phyloP scores from a whole-genome alignment of 139 green algal genomes.

The Auxenochlorella pyrenoidosa region DNA sequence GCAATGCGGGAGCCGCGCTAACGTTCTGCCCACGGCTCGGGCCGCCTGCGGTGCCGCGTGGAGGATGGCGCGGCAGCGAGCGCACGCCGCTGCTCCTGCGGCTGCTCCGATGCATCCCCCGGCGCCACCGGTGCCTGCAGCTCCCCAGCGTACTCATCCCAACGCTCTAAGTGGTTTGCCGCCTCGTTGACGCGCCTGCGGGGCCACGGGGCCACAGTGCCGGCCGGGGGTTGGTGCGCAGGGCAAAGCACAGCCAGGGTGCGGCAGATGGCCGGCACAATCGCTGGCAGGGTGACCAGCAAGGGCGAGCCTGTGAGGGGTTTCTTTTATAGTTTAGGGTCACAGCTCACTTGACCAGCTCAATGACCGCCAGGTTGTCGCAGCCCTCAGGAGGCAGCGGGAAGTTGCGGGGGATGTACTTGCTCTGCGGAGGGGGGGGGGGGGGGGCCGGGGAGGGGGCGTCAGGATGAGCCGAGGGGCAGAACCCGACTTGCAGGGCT shows the following conservation, averaged over 20 bases:
- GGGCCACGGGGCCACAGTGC: background rate
- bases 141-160: conserved; percentile 23
- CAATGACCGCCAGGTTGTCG: conserved; percentile 45
- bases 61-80: no score
- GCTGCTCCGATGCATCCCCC: background rate
- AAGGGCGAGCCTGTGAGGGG: background rate
- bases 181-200: conserved; percentile 51
- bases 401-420: conserved; percentile 51
- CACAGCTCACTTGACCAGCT: conserved; percentile 50
- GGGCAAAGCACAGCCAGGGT: background rate
- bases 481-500: no score
- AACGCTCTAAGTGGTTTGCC: conserved; percentile 33
- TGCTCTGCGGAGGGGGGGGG: background rate
- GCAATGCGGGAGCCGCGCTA: no score
- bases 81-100: background rate
- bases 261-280: background rate
- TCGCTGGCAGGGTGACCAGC: background rate
- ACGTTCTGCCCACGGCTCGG: no score
- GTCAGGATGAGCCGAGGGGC: background rate
- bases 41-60: no score
- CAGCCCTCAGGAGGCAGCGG: conserved; percentile 55
- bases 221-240: no score
- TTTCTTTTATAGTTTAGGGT: no score
- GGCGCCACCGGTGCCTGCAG: background rate
- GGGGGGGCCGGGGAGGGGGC: background rate